Evolutionary conservation across 169 alveolate genomes (phyloP).

Genomic region (Babesia divergens): DNA sequence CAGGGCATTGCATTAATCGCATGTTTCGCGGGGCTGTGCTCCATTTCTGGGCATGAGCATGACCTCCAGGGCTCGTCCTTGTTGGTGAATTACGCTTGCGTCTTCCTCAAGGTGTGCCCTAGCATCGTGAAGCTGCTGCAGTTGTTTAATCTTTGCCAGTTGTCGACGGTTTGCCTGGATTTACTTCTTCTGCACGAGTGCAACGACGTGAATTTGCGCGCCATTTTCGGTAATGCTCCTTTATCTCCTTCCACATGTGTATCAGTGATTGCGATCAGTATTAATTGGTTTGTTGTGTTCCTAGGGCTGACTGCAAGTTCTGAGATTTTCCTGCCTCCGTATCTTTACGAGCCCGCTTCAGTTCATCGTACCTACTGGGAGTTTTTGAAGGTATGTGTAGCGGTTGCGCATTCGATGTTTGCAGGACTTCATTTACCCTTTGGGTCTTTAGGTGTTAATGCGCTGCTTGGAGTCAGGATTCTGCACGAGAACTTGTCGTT

Average conservation of each 20-base stretch:
- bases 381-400: constrained; percentile 32
- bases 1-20: constrained; percentile 46
- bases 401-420: neutral
- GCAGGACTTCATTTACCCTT: constrained; percentile 57
- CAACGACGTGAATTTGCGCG: constrained; percentile 41
- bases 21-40: constrained; percentile 42
- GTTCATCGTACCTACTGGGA: constrained; percentile 26
- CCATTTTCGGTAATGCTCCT: constrained; percentile 34
- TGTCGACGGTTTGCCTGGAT: constrained; percentile 45
- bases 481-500: constrained; percentile 2
- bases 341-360: constrained; percentile 62
- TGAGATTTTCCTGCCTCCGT: constrained; percentile 54
- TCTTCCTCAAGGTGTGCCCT: constrained; percentile 62
- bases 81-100: constrained; percentile 41
- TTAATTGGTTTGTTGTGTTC: constrained; percentile 48
- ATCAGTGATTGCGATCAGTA: constrained; percentile 30
- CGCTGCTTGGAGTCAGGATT: constrained; percentile 23
- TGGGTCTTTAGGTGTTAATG: constrained; percentile 41
- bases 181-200: constrained; percentile 61
- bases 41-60: constrained; percentile 40
- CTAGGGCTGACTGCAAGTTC: constrained; percentile 49
- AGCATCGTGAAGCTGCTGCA: constrained; percentile 51
- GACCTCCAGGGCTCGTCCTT: constrained; percentile 25
- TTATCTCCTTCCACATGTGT: no score
- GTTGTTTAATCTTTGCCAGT: constrained; percentile 53